Conservation (phyloP, 805 yeast genomes). For the Saccharomycopsis guyanensis region DNA sequence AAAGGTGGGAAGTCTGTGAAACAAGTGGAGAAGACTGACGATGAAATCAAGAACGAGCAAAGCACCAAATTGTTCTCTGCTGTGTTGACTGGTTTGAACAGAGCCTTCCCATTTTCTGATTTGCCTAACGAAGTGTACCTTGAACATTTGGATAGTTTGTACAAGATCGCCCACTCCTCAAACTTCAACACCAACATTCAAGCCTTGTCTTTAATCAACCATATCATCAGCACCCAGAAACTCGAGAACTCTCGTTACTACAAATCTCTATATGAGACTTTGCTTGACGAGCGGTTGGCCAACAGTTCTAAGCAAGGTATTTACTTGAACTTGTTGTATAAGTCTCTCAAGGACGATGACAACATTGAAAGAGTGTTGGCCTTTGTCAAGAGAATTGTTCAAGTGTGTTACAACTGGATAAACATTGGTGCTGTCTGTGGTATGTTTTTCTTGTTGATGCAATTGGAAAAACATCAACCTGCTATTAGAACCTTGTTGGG, state of each 20-base stretch:
- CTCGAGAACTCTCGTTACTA: slow-evolving; percentile 63
- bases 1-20: slow-evolving; percentile 82
- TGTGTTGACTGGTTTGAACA: slow-evolving; percentile 85
- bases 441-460: slow-evolving; percentile 64
- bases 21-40: slow-evolving; percentile 48
- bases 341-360: slow-evolving; percentile 70
- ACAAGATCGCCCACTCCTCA: slow-evolving; percentile 85
- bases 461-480: slow-evolving; percentile 58
- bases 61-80: slow-evolving; percentile 83
- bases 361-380: slow-evolving; percentile 64
- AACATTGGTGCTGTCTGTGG: slow-evolving; percentile 86
- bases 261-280: slow-evolving; percentile 82
- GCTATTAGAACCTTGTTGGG: slow-evolving; percentile 55
- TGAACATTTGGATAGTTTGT: slow-evolving; percentile 74
- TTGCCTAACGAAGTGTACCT: slow-evolving; percentile 64
- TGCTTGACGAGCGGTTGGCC: slow-evolving; percentile 75
- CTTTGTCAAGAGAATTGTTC: slow-evolving; percentile 83
- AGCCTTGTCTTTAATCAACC: slow-evolving; percentile 79
- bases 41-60: slow-evolving; percentile 67
- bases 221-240: slow-evolving; percentile 57
- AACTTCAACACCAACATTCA: slow-evolving; percentile 93
- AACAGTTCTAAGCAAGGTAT: slow-evolving; percentile 90
- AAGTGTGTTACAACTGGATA: slow-evolving; percentile 77
- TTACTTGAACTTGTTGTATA: slow-evolving; percentile 78
- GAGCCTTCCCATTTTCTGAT: slow-evolving; percentile 89